Base-by-base conservation (phyloP, 1,284 basidiomycete genomes). In the Rhodotorula sp. region DNA sequence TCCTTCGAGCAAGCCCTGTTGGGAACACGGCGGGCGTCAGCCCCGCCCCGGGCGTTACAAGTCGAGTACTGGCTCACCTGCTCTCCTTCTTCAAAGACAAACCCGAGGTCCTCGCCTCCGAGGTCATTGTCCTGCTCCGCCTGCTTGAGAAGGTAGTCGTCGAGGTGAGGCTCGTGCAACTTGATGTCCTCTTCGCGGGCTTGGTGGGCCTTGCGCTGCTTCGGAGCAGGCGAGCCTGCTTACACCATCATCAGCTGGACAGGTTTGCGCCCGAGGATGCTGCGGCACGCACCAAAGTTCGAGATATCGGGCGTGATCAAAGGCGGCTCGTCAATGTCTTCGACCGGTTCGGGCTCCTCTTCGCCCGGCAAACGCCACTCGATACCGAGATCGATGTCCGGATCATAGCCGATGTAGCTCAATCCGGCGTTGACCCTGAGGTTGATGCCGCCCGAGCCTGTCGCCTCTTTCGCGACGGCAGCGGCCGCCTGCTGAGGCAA, bases 161-260 rank as follows among this genome's bases (percentile, higher is more conserved):
- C 51, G 23, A 74, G 48, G n/a, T 74, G 72, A 21, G 72, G 75
- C 48, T 76, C 75, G 15, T 70, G 65, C 10, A 76, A 62, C 21
- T 66, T 74, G 59, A 76, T 76, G 58, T 66, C 65, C 34, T 69
- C 70, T n/a, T 67, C n/a, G 43, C 62, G 64, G 15, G 68, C 74
- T 43, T 73, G 69, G 62, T 69, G 43, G 1, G 70, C 68, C 21
- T 49, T 62, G 0, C 52, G 49, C 49, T 51, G 23, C 49, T 23
- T 23, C 49, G 49, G 49, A 51, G 18, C 31, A 2, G 66, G 61
- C 14, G 60, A 54, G 0, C 51, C 65, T 67, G 49, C 15, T 43
- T 43, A 12, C 39, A 12, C 34, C 39, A 43, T 43, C 39, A 12
- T 43, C 2, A 70, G 67, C 18, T 39, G 57, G 0, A 43, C 39